These are phyloP conservation scores for Aplosporella prunicola DNA, from an alignment of 2,329 filamentous ascomycete genomes.

Conservation along the genomic window DNA sequence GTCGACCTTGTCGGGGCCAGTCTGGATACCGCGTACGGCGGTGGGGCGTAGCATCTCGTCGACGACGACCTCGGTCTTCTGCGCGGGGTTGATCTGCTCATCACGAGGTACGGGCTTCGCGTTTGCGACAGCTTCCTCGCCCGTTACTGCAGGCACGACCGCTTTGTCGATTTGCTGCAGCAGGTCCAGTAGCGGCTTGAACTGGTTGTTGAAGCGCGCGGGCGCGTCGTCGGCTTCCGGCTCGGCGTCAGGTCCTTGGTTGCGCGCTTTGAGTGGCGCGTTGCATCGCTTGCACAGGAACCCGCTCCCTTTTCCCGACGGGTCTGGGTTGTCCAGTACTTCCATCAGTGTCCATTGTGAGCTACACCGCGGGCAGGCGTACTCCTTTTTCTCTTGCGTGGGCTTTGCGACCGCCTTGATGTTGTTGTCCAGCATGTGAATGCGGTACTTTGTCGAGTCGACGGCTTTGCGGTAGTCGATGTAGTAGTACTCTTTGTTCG, in stretches of 20 bases:
- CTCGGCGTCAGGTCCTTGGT: slow-evolving; percentile 20
- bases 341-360: slow-evolving; percentile 85
- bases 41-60: slow-evolving; percentile 48
- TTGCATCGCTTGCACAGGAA: slow-evolving; percentile 80
- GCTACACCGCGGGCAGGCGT: slow-evolving; percentile 71
- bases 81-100: slow-evolving; percentile 54
- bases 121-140: slow-evolving; percentile 57
- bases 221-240: slow-evolving; percentile 51
- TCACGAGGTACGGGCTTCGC: slow-evolving; percentile 57
- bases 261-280: slow-evolving; percentile 42
- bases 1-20: slow-evolving; percentile 58
- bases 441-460: slow-evolving; percentile 91
- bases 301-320: slow-evolving; percentile 42
- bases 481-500: slow-evolving; percentile 89
- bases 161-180: slow-evolving; percentile 69
- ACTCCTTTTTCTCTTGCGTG: slow-evolving; percentile 79
- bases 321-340: slow-evolving; percentile 66
- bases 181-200: slow-evolving; percentile 67
- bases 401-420: slow-evolving; percentile 78
- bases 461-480: slow-evolving; percentile 92
- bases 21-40: slow-evolving; percentile 58
- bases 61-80: slow-evolving; percentile 50
- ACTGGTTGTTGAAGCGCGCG: slow-evolving; percentile 59
- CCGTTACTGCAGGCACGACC: slow-evolving; percentile 62
- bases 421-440: slow-evolving; percentile 78